Percentiles rank a stretch among this genome's conserved stretches.
These are phyloP conservation scores for Globisporangium echinulatum DNA, from an alignment of 352 stramenopile genomes.

Conservation along the genomic window DNA sequence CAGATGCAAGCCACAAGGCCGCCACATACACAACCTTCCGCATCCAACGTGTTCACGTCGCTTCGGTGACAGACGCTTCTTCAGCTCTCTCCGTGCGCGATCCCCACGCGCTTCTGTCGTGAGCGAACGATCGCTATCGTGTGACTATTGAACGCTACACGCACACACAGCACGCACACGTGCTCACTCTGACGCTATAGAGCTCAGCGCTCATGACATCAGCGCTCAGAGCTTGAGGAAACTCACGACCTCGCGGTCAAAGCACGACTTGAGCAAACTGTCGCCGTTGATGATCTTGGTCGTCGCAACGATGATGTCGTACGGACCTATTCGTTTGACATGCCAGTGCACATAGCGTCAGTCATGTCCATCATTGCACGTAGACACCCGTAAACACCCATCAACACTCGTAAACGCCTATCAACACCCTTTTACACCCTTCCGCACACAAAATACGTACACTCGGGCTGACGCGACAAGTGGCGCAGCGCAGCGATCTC, in stretches of 20 bases:
- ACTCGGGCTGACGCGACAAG: conserved; percentile 88
- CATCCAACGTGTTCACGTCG: too few species aligned
- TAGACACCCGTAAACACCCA: too few species aligned
- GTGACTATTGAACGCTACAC: too few species aligned
- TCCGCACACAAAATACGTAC: conserved; percentile 39
- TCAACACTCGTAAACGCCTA: background rate
- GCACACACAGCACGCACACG: too few species aligned
- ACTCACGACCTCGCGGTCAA: conserved; percentile 76
- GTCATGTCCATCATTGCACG: background rate
- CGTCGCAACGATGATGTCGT: conserved; percentile 91
- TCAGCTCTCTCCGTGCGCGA: too few species aligned
- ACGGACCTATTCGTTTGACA: conserved; percentile 36
- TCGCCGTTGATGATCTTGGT: conserved; percentile 90
- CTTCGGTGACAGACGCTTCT: too few species aligned
- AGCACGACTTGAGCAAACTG: conserved; percentile 81
- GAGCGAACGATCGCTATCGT: too few species aligned
- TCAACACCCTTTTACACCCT: background rate
- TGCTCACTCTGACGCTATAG: too few species aligned
- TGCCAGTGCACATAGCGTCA: conserved; percentile 4
- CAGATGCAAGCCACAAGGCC: too few species aligned
- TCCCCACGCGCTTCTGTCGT: too few species aligned
- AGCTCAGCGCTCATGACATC: too few species aligned
- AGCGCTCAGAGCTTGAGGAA: conserved; percentile 56
- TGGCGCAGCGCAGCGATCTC: conserved; percentile 95
- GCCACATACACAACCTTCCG: too few species aligned